Base-by-base conservation (phyloP, 106 monocot genomes). In the Acanthochlamys bracteata region DNA sequence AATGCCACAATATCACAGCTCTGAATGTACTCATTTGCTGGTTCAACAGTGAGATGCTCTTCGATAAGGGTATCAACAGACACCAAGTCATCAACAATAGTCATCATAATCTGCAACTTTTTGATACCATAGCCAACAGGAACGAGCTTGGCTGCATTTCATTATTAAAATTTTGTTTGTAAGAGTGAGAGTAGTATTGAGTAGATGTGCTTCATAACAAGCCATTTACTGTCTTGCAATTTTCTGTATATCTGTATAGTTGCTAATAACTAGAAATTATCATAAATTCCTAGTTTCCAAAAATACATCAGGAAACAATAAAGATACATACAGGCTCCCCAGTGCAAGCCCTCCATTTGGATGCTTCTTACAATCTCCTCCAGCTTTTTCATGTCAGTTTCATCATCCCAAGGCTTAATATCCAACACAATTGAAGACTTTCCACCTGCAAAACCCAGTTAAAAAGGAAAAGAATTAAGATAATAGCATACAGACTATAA, bases 401-500 rank as follows among this genome's bases (percentile, higher is more conserved):
- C 95, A 78, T 95, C 95, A 71, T 96, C 90, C 95, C 95, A 96
- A 17, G 95, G 95, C 66, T 96, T 96, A 14, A 96, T 78, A 63
- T 96, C 95, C 78, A 96, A 65, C 20, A 96, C 47, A 0, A 96
- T 87, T 24, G 95, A 96, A n/a, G 95, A 90, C 60, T 96, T 96
- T 47, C 95, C 95, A 74, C 79, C 90, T 91, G 77, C 33, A 65
- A 51, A 40, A 25, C 24, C 55, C 3, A 61, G 53, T 51, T 3
- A 51, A 51, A 13, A 75, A 41, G 20, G 33, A 33, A n/a, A n/a
- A n/a, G n/a, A n/a, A n/a, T n/a, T 33, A 33, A 33, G 33, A 33
- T 6, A 3, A 33, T 33, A 33, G 33, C 33, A 6, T 1, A 33
- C 33, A 33, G 4, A 33, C 6, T 33, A 33, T 1, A 33, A 33